Evolutionary conservation across 1,284 basidiomycete genomes (phyloP), one percentile per base, ranked within the genome.

Genomic region (Pyrrhoderma noxium): DNA sequence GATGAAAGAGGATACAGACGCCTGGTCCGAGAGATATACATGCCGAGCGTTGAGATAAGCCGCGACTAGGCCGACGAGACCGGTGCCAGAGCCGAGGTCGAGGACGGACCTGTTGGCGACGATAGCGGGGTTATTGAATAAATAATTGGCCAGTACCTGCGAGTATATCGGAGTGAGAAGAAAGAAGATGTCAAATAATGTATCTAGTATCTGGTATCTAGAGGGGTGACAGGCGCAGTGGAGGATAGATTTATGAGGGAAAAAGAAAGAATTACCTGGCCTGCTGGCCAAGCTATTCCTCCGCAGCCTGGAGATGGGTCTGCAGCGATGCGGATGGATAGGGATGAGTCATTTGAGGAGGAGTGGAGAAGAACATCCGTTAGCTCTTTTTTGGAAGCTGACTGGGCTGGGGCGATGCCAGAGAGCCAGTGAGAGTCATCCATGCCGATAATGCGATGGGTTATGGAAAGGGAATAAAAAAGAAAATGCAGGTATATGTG

Each of bases 281-380:
- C 93, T 11, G 93, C 88, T 3, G 90, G 91, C 93, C 93, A 96
- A 9, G 91, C 83, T 44, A 93, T 79, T 0, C 93, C 93, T 13
- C 93, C 93, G 64, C 93, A 96, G 2, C 93, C 93, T 19, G 85
- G 87, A 5, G 38, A 40, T 4, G 38, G 38, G 27, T 31, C 27
- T 31, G 27, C 27, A 38, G 79, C 8, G 70, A 66, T 43, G 83
- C 67, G 9, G 65, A 65, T 55, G 79, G 67, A 5, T 70, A 67
- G 51, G 78, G 70, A 53, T 87, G 85, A 47, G 23, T 67, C 63
- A 1, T 40, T 8, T 40, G 7, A 5, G 38, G 21, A 5, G 7
- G n/a, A 22, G 38, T 18, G 38, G 16, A 18, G 85, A 11, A 31
- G 83, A 18, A 85, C 67, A 38, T 80, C 59, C 44, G 62, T 65